These are phyloP conservation scores for Cryptosporidium xiaoi DNA, from an alignment of 169 alveolate species.

Conservation along the genomic window DNA sequence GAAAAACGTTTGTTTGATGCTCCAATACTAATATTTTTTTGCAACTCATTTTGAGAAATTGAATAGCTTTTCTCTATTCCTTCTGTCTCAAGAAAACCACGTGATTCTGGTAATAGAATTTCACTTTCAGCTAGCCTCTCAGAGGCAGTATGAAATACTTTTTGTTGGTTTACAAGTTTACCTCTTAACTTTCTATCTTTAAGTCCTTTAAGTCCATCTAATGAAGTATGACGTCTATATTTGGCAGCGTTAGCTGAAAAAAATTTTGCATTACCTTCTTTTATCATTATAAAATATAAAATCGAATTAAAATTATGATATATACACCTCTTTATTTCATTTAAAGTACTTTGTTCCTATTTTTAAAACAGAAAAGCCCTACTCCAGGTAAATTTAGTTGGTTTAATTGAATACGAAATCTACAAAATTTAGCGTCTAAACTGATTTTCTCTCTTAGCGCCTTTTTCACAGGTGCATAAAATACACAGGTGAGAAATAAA, in stretches of 20 bases:
- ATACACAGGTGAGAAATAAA: too few relatives aligned
- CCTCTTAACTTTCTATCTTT: slow-evolving; percentile 57
- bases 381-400: too few relatives aligned
- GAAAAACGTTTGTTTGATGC: slow-evolving; percentile 80
- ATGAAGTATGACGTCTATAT: slow-evolving; percentile 54
- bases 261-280: not conserved
- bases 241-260: slow-evolving; percentile 5
- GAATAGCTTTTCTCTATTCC: slow-evolving; percentile 79
- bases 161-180: slow-evolving; percentile 30
- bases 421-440: too few relatives aligned
- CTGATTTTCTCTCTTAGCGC: too few relatives aligned
- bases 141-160: slow-evolving; percentile 53
- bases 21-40: slow-evolving; percentile 71
- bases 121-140: slow-evolving; percentile 62
- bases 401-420: too few relatives aligned
- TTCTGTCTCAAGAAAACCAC: slow-evolving; percentile 77
- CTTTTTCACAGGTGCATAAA: too few relatives aligned
- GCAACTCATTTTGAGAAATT: slow-evolving; percentile 75
- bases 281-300: not conserved
- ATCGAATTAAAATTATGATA: too few relatives aligned
- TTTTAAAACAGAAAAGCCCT: too few relatives aligned
- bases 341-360: too few relatives aligned
- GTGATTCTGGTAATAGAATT: slow-evolving; percentile 47
- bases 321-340: too few relatives aligned
- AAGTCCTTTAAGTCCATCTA: slow-evolving; percentile 21